phyloP scores from a whole-genome alignment of 2,329 filamentous ascomycete species.

The Hypomyces perniciosus region DNA sequence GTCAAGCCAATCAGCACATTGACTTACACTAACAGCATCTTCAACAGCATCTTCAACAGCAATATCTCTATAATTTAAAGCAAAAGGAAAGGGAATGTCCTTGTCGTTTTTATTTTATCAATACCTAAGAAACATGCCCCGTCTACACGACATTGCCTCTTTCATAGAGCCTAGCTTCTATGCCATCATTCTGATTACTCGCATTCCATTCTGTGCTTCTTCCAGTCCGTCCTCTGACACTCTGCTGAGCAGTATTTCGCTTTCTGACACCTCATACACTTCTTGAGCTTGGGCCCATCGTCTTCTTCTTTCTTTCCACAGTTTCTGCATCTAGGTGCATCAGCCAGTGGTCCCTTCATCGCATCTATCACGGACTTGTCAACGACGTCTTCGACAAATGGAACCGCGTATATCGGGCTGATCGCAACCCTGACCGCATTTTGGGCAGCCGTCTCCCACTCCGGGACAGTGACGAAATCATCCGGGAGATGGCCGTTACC shows the following conservation, averaged over 20 bases:
- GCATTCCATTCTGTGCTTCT: slow-evolving; percentile 32
- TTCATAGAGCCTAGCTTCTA: not conserved
- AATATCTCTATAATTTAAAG: too few species aligned
- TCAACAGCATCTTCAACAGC: too few species aligned
- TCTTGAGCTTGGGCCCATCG: slow-evolving; percentile 31
- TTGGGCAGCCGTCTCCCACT: slow-evolving; percentile 36
- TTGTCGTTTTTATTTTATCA: too few species aligned
- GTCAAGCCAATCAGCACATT: not conserved
- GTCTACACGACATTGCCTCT: not conserved
- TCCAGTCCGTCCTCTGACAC: slow-evolving; percentile 52
- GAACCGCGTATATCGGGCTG: slow-evolving; percentile 46
- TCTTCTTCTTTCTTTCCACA: slow-evolving; percentile 30
- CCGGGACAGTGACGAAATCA: slow-evolving; percentile 34
- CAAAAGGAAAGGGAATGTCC: too few species aligned
- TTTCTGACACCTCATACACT: slow-evolving; percentile 38
- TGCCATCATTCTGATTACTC: not conserved
- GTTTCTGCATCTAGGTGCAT: slow-evolving; percentile 26
- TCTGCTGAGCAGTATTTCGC: slow-evolving; percentile 45
- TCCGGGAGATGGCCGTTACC: slow-evolving; percentile 38
- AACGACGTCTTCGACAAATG: slow-evolving; percentile 36
- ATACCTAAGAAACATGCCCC: too few species aligned
- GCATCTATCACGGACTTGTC: slow-evolving; percentile 19
- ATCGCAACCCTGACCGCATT: slow-evolving; percentile 51
- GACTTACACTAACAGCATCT: too few species aligned
- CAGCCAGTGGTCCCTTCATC: slow-evolving; percentile 5